Evolutionary conservation across 2,329 filamentous ascomycete species (phyloP), one percentile per base, ranked within the genome.

Genomic region (Xylaria sp.): DNA sequence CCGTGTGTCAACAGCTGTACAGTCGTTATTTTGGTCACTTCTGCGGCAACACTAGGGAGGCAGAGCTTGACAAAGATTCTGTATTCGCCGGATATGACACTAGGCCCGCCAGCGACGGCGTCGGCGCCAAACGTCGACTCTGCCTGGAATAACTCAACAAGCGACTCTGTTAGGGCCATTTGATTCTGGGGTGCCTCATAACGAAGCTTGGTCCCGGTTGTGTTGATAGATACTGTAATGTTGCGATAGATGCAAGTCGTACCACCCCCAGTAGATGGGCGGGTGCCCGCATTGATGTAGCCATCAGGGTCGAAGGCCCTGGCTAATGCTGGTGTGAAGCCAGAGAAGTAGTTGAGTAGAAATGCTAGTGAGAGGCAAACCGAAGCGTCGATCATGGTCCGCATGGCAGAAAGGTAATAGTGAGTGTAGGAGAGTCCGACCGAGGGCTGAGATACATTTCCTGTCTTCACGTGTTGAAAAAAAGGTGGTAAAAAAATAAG

Each of bases 1-100:
- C 78, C 78, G 59, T 80, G 77, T 11, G 75, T 78, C 25, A 79
- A 67, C 50, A 79, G 67, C 64, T 80, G 78, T 6, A 33, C 25
- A 31, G 15, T 49, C 28, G 2, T 9, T 2, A 49, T 25, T 4
- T 45, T 4, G n/a, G 8, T 19, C n/a, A 31, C 2, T 9, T 7
- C 14, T 45, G 46, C 9, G 6, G 61, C 56, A 21, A 64, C 57
- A 40, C 52, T 64, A 19, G 65, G 61, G 21, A 70, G 43, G 63
- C 68, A 70, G 21, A 70, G 67, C 56, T 67, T 70, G 59, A 59
- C 61, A 35, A 66, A 67, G 61, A 69, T 69, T 47, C 28, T 62
- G 51, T 67, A 67, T n/a, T 69, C 52, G 46, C 64, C 64, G 4
- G 64, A 56, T 28, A 69, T 69, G 40, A 62, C 47, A 57, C 66